Conservation (phyloP, 73 alveolate genomes). For the Paramecium biaurelia region DNA sequence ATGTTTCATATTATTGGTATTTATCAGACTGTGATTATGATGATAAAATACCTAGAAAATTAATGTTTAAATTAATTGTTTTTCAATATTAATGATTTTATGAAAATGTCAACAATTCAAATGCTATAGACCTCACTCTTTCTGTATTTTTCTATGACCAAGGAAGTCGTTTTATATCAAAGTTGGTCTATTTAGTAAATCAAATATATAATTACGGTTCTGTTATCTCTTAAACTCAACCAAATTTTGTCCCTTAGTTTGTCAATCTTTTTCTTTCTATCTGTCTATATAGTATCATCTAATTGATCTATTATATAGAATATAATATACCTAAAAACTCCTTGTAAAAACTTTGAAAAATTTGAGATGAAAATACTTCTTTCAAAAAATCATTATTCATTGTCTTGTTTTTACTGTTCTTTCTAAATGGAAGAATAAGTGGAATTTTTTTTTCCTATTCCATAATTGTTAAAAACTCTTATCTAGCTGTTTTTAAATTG, state of each 20-base stretch:
- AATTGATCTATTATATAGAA: neutral
- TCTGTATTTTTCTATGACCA: neutral
- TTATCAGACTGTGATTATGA: neutral
- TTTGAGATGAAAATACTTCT: neutral
- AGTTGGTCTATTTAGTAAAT: neutral
- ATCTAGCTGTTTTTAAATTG: neutral
- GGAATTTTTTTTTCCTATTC: neutral
- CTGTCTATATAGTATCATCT: neutral
- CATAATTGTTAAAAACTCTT: neutral
- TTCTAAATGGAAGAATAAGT: slow-evolving; percentile 10
- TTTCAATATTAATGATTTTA: neutral
- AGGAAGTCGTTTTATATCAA: slow-evolving; percentile 21
- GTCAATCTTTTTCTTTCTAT: neutral
- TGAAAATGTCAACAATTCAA: neutral
- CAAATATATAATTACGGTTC: neutral
- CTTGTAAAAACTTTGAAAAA: neutral
- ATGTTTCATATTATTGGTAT: neutral
- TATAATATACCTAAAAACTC: neutral
- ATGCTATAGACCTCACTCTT: neutral
- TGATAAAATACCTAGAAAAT: neutral
- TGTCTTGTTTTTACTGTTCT: slow-evolving; percentile 17
- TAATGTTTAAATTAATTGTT: neutral
- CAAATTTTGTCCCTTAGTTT: neutral
- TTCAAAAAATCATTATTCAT: neutral
- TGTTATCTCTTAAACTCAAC: neutral